Percentiles rank a stretch among this genome's conserved stretches.
Evolutionary conservation across 352 stramenopile species (phyloP).

Genomic region (Globisporangium emineosum): DNA sequence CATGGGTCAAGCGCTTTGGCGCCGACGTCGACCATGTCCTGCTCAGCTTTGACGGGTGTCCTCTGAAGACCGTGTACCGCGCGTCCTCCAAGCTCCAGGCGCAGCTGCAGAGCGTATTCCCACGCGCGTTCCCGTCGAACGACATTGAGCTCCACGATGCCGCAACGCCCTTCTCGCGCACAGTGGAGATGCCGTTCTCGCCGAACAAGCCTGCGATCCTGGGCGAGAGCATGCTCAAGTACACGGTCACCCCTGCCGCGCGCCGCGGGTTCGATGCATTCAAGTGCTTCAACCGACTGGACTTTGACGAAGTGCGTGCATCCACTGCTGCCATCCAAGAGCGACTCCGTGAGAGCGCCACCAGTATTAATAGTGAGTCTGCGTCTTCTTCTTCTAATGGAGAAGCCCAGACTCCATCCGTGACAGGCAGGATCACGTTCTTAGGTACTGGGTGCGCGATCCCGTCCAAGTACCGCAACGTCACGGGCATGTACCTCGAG

Average conservation of each 20-base stretch:
- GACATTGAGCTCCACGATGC: conserved; percentile 43
- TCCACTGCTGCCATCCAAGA: conserved; percentile 26
- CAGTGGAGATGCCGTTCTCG: conserved; percentile 20
- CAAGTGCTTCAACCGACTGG: conserved; percentile 43
- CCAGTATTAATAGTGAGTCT: background rate
- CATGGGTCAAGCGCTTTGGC: conserved; percentile 61
- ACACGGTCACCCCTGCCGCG: conserved; percentile 45
- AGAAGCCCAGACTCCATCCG: background rate
- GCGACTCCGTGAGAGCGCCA: background rate
- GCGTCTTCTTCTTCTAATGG: background rate
- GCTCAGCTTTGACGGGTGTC: conserved; percentile 44
- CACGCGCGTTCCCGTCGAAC: conserved; percentile 50
- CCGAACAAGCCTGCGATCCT: conserved; percentile 34
- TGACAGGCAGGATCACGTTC: conserved; percentile 85
- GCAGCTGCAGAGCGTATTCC: conserved; percentile 67
- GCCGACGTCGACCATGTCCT: conserved; percentile 54
- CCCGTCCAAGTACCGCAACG: conserved; percentile 98
- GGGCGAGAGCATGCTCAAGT: conserved; percentile 75
- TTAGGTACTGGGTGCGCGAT: conserved; percentile 96
- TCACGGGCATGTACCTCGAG: conserved; percentile 93
- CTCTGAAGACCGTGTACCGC: conserved; percentile 69
- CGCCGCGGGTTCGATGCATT: conserved; percentile 64
- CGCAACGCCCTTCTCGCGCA: conserved; percentile 29
- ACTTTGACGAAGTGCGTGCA: conserved; percentile 44
- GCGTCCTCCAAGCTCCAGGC: conserved; percentile 68